phyloP scores from a whole-genome alignment of 2,329 filamentous ascomycete species.

The Westerdykella sp. region DNA sequence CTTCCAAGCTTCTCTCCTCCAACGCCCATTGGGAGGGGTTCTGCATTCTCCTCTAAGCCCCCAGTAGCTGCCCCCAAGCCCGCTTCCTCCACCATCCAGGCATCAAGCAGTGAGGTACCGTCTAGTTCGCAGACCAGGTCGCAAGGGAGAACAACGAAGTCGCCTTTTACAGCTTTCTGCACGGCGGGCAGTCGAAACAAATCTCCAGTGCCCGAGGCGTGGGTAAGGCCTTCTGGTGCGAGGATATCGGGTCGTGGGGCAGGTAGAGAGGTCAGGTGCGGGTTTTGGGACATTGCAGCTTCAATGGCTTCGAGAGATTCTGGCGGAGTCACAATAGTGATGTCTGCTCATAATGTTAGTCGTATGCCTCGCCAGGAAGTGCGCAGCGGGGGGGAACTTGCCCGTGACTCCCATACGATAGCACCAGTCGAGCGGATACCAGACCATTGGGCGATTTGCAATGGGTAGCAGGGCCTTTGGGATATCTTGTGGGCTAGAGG shows the following conservation, averaged over 20 bases:
- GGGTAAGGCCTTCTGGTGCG: constrained; percentile 67
- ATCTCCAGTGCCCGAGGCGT: constrained; percentile 84
- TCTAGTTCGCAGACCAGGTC: constrained; percentile 88
- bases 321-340: constrained; percentile 52
- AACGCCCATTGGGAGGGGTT: constrained; percentile 41
- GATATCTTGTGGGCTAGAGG: constrained; percentile 69
- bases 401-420: constrained; percentile 72
- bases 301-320: constrained; percentile 60
- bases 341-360: constrained; percentile 29
- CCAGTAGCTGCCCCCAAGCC: constrained; percentile 58
- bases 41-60: constrained; percentile 40
- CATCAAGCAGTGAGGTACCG: constrained; percentile 74
- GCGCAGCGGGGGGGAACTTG: constrained; percentile 38
- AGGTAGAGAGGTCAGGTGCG: constrained; percentile 67
- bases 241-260: constrained; percentile 68
- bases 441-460: constrained; percentile 81
- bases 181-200: constrained; percentile 81
- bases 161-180: constrained; percentile 66
- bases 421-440: constrained; percentile 83
- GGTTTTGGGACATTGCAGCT: constrained; percentile 67
- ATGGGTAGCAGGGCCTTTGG: constrained; percentile 78
- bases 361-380: background rate
- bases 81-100: constrained; percentile 83
- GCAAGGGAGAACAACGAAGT: constrained; percentile 89
- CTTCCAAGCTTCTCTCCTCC: constrained; percentile 53